A percentile compares a stretch with the other conserved stretches of the same genome.
These are phyloP conservation scores for Meyerozyma athensensis DNA, from an alignment of 1,139 yeast species.

Conservation along the genomic window DNA sequence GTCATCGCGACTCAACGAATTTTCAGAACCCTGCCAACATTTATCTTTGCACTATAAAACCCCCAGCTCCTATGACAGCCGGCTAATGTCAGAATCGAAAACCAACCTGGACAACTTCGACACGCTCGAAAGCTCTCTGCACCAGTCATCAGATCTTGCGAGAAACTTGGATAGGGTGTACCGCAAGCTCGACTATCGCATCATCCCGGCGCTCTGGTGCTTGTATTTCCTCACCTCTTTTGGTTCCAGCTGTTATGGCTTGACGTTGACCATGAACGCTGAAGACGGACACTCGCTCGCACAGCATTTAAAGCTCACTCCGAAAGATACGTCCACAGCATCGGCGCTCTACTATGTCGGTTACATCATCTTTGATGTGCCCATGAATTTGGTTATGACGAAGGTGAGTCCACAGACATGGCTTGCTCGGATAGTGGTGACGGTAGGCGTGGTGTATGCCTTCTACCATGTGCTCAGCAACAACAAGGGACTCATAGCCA, in stretches of 20 bases:
- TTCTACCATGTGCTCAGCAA: constrained; percentile 60
- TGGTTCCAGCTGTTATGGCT: constrained; percentile 74
- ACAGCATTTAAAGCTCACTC: constrained; percentile 46
- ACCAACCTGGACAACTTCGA: neutral
- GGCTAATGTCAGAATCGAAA: neutral
- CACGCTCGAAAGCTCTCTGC: neutral
- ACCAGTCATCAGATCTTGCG: neutral
- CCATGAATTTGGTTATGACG: constrained; percentile 87
- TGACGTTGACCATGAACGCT: constrained; percentile 75
- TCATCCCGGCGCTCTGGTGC: constrained; percentile 81
- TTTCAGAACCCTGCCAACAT: neutral
- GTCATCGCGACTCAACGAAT: constrained; percentile 4
- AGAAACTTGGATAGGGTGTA: constrained; percentile 52
- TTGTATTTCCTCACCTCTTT: constrained; percentile 76
- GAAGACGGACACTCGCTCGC: constrained; percentile 58
- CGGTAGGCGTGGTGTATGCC: constrained; percentile 72
- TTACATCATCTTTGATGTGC: constrained; percentile 77
- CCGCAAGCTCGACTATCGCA: constrained; percentile 61
- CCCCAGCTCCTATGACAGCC: neutral
- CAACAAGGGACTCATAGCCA: constrained; percentile 60
- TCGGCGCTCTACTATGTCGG: constrained; percentile 82
- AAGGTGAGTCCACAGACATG: constrained; percentile 78
- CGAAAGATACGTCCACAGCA: constrained; percentile 66
- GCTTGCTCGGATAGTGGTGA: constrained; percentile 72
- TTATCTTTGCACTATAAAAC: neutral